Conservation (phyloP, 495 filamentous ascomycete species). For the Aspergillus diversus region DNA sequence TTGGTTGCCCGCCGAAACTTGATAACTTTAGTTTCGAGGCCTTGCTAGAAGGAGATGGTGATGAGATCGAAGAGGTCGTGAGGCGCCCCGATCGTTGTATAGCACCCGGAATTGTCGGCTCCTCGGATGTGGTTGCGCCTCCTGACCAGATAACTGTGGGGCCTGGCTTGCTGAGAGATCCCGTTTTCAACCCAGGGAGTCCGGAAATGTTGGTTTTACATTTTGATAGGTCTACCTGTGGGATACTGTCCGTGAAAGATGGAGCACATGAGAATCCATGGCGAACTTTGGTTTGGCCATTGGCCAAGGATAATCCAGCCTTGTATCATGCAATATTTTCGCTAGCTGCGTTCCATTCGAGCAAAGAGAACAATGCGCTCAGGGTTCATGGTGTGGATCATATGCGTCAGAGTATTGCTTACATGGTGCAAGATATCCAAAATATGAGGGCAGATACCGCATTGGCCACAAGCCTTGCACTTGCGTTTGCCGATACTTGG, state of each 20-base stretch:
- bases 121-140: conserved; percentile 16
- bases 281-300: conserved; percentile 73
- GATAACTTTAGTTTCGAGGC: conserved; percentile 40
- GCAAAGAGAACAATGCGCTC: conserved; percentile 58
- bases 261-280: conserved; percentile 77
- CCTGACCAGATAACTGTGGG: background rate
- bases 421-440: conserved; percentile 59
- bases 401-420: conserved; percentile 67
- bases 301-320: conserved; percentile 67
- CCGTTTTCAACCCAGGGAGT: conserved; percentile 50
- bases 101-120: conserved; percentile 41
- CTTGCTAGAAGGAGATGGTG: conserved; percentile 47
- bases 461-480: conserved; percentile 71
- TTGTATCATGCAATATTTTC: conserved; percentile 77
- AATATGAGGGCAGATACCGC: conserved; percentile 68
- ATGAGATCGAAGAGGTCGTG: conserved; percentile 65
- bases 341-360: conserved; percentile 77
- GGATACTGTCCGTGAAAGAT: conserved; percentile 75
- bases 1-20: conserved; percentile 4
- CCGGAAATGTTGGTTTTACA: conserved; percentile 68
- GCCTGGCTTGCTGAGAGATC: conserved; percentile 37
- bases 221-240: conserved; percentile 73
- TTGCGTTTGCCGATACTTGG: conserved; percentile 81
- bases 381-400: conserved; percentile 72
- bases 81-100: conserved; percentile 46